Base-by-base conservation (phyloP, 768 basidiomycete genomes). In the Collybia sordida region DNA sequence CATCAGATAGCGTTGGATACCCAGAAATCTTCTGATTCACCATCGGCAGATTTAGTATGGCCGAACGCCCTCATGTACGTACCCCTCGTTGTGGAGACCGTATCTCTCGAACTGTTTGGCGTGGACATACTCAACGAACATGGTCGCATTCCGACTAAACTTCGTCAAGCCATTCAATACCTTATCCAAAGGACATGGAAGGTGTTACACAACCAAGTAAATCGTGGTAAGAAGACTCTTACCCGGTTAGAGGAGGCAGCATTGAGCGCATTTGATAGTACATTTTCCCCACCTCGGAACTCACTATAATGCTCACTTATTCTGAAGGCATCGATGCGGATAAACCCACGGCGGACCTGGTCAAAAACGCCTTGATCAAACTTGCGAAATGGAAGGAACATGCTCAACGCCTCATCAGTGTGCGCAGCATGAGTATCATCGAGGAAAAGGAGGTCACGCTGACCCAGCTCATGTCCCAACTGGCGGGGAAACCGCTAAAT, bases 311-410 rank as follows among this genome's bases (percentile, higher is more conserved):
- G 24, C 8, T 34, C 19, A 42, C n/a, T 8, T 14, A 14, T 53
- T 42, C 27, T 37, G 15, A 36, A 61, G 61, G 50, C n/a, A 57
- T 66, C 9, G 49, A 58, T 24, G 8, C 48, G 1, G 52, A 47
- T 4, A 50, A 51, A 4, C 17, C 51, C 1, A 59, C 56, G 5
- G 58, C 58, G 25, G 35, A 36, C 1, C 49, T 52, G 4, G 21
- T 67, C 12, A 17, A 22, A 6, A 4, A 49, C 1, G 58, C 55
- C 24, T 60, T 67, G 14, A n/a, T 35, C 6, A 47, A 50, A 3
- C 60, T 65, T 9, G 38, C 51, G 0, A 46, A 50, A 11, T 67
- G 66, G 64, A 59, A 57, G 24, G 44, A 45, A 6, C 17, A 53
- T 0, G 59, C 51, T 2, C 42, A 54, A 3, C 9, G 53, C 1